These are phyloP conservation scores for Apiotrichum gracile DNA, from an alignment of 1,284 basidiomycete species.

Conservation along the genomic window DNA sequence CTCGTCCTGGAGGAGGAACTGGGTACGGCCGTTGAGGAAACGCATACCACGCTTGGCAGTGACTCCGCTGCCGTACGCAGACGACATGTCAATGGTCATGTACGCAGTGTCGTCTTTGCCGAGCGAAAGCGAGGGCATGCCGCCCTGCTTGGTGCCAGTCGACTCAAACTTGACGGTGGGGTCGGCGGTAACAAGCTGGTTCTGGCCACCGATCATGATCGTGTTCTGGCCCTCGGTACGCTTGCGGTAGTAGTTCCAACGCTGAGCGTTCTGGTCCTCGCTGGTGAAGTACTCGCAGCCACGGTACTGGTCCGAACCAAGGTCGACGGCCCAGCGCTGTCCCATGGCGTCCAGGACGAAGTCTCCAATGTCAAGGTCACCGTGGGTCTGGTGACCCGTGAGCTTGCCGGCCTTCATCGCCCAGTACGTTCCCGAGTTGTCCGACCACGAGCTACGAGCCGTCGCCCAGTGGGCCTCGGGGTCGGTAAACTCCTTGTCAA, in stretches of 20 bases:
- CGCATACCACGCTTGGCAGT: constrained; percentile 75
- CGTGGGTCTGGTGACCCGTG: constrained; percentile 80
- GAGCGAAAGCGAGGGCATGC: constrained; percentile 57
- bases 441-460: constrained; percentile 90
- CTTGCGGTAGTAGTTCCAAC: constrained; percentile 94
- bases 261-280: constrained; percentile 64
- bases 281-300: constrained; percentile 64
- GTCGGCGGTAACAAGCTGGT: constrained; percentile 69
- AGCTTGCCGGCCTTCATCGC: constrained; percentile 80
- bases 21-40: constrained; percentile 74
- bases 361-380: constrained; percentile 86
- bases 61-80: constrained; percentile 62
- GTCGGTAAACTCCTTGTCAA: constrained; percentile 77
- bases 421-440: constrained; percentile 72
- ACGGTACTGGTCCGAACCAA: constrained; percentile 81
- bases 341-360: constrained; percentile 94
- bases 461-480: constrained; percentile 73
- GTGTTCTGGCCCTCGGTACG: constrained; percentile 97
- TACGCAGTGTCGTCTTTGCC: constrained; percentile 70
- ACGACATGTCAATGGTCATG: constrained; percentile 72
- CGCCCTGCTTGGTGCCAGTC: constrained; percentile 67
- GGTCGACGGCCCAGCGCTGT: constrained; percentile 90
- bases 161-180: constrained; percentile 58
- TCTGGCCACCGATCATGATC: constrained; percentile 66
- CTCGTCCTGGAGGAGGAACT: constrained; percentile 89